These are phyloP conservation scores for Aspergillus spinulosporus DNA, from an alignment of 2,329 filamentous ascomycete genomes.

Conservation along the genomic window DNA sequence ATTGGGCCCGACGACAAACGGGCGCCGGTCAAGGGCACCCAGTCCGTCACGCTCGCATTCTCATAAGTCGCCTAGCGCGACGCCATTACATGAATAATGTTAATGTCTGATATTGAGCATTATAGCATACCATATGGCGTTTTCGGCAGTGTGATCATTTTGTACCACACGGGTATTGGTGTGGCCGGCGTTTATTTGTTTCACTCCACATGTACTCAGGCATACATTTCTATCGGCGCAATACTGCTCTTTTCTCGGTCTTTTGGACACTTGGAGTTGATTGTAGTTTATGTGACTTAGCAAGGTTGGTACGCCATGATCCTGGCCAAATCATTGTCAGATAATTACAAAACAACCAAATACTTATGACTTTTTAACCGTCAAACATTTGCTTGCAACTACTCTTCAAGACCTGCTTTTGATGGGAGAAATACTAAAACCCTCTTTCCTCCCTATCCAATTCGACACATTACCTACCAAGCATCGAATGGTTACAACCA, in stretches of 20 bases:
- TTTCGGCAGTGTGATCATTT: slow-evolving; percentile 10
- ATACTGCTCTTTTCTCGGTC: background rate
- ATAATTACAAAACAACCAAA: too few species aligned
- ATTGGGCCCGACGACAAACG: slow-evolving; percentile 50
- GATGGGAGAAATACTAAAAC: too few species aligned
- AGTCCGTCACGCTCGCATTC: slow-evolving; percentile 50
- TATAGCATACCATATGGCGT: slow-evolving; percentile 30
- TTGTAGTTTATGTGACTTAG: too few species aligned
- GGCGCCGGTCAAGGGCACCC: slow-evolving; percentile 45
- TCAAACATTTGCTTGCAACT: too few species aligned
- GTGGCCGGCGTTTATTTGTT: background rate
- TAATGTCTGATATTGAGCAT: slow-evolving; percentile 15
- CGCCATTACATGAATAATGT: slow-evolving; percentile 38
- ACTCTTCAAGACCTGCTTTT: too few species aligned
- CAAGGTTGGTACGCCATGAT: too few species aligned
- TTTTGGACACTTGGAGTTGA: background rate
- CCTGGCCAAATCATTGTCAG: too few species aligned
- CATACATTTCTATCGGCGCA: background rate
- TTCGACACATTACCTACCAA: too few species aligned
- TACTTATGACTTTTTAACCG: too few species aligned
- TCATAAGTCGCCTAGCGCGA: slow-evolving; percentile 39
- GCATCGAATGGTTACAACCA: too few species aligned
- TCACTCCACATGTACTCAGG: background rate
- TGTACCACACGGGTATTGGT: background rate
- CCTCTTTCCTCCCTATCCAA: too few species aligned